These are phyloP conservation scores for Phlegmacium glaucopus DNA, from an alignment of 768 basidiomycete species.

Conservation along the genomic window DNA sequence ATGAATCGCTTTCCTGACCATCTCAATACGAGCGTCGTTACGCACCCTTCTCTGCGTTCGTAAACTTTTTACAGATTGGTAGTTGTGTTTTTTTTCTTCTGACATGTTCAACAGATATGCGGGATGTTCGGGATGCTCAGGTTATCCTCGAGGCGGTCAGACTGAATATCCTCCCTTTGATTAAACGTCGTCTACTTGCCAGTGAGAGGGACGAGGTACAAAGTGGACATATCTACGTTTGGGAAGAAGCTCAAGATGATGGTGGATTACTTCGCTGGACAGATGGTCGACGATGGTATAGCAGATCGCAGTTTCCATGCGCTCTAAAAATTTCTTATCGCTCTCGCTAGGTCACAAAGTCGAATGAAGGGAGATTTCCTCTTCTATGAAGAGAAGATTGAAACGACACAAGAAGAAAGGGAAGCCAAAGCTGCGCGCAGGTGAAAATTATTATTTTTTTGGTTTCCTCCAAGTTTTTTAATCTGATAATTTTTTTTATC, in stretches of 20 bases:
- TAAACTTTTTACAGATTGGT: conserved; percentile 1
- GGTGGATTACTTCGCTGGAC: conserved; percentile 73
- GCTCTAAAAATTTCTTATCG: neutral
- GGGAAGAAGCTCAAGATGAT: conserved; percentile 82
- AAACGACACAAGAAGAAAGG: conserved; percentile 75
- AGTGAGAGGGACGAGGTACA: conserved; percentile 65
- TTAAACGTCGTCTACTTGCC: conserved; percentile 65
- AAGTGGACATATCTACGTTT: conserved; percentile 80
- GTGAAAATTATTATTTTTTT: conserved; percentile 35
- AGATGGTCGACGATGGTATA: conserved; percentile 80
- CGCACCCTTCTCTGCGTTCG: conserved; percentile 48
- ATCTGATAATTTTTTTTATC: conserved; percentile 6
- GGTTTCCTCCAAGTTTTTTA: too few relatives aligned
- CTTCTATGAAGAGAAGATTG: conserved; percentile 83
- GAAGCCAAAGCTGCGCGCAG: conserved; percentile 78
- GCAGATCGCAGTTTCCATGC: conserved; percentile 10
- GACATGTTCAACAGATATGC: conserved; percentile 49
- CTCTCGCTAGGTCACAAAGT: conserved; percentile 66
- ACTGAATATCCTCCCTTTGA: conserved; percentile 63
- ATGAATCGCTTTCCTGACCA: too few relatives aligned
- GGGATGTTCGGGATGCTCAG: conserved; percentile 79
- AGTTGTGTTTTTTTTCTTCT: neutral
- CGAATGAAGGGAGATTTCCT: conserved; percentile 81
- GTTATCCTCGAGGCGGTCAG: conserved; percentile 75
- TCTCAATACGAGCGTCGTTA: conserved; percentile 28